A percentile compares a stretch with the other conserved stretches of the same genome.
phyloP scores from a whole-genome alignment of 1,284 basidiomycete species.

The Cutaneotrichosporon cavernicola region DNA sequence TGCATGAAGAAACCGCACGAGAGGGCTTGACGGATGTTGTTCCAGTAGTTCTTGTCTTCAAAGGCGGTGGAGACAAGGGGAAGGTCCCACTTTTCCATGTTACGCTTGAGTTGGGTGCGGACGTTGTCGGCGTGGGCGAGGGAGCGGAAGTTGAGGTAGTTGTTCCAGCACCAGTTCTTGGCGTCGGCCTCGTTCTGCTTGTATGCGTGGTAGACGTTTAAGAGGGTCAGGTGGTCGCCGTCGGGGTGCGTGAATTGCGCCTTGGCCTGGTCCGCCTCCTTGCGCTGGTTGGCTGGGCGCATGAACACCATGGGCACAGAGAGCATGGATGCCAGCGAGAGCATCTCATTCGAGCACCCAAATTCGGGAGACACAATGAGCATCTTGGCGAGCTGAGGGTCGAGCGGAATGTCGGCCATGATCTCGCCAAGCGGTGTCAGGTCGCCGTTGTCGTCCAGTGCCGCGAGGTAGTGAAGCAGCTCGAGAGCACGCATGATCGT shows the following conservation, averaged over 20 bases:
- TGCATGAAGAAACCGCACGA: conserved; percentile 99
- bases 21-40: conserved; percentile 78
- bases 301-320: conserved; percentile 91
- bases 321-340: conserved; percentile 94
- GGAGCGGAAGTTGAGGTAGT: conserved; percentile 82
- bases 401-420: conserved; percentile 98
- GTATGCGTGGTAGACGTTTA: conserved; percentile 96
- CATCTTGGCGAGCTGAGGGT: conserved; percentile 95
- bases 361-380: conserved; percentile 92
- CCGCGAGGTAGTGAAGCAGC: conserved; percentile 86
- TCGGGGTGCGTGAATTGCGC: conserved; percentile 85
- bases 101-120: conserved; percentile 83
- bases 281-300: conserved; percentile 79
- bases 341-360: conserved; percentile 91
- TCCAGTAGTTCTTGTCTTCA: conserved; percentile 76
- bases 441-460: conserved; percentile 91
- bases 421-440: conserved; percentile 81
- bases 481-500: conserved; percentile 97
- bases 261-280: conserved; percentile 90
- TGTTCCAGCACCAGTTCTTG: conserved; percentile 88
- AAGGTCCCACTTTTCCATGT: conserved; percentile 87
- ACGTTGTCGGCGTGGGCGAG: conserved; percentile 93
- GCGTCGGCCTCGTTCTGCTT: conserved; percentile 70
- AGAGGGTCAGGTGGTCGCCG: conserved; percentile 89
- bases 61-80: conserved; percentile 70